These are phyloP conservation scores for Trichoderma hamatum DNA, from an alignment of 2,329 filamentous ascomycete genomes.

Conservation along the genomic window DNA sequence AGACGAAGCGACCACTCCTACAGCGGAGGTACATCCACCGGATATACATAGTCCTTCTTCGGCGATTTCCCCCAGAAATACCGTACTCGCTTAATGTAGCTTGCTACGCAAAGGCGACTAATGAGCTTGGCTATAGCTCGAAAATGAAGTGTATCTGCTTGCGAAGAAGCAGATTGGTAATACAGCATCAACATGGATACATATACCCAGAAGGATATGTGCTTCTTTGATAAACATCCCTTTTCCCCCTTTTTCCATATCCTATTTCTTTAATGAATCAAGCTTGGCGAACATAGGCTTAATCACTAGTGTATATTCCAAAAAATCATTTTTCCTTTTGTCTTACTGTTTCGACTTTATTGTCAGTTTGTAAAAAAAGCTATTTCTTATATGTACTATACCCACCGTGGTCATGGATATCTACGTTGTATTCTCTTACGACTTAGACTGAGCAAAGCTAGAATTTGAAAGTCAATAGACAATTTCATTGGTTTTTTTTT, in stretches of 20 bases:
- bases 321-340: neutral
- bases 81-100: neutral
- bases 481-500: neutral
- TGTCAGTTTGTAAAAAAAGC: slow-evolving; percentile 16
- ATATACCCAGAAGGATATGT: neutral
- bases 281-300: neutral
- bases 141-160: neutral
- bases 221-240: neutral
- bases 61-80: slow-evolving; percentile 14
- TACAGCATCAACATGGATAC: slow-evolving; percentile 8
- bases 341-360: neutral
- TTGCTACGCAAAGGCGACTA: neutral
- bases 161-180: slow-evolving; percentile 8
- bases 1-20: slow-evolving; percentile 40
- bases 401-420: slow-evolving; percentile 27
- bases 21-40: slow-evolving; percentile 3
- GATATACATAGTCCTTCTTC: slow-evolving; percentile 14
- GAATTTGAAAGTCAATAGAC: slow-evolving; percentile 19
- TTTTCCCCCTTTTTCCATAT: neutral
- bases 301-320: slow-evolving; percentile 19
- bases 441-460: slow-evolving; percentile 24
- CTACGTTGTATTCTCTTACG: slow-evolving; percentile 15
- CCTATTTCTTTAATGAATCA: neutral
- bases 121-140: neutral
- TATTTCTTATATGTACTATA: slow-evolving; percentile 21